A percentile compares a stretch with the other conserved stretches of the same genome.
Conservation (phyloP, 2,329 filamentous ascomycete species). For the Davidsoniella virescens region DNA sequence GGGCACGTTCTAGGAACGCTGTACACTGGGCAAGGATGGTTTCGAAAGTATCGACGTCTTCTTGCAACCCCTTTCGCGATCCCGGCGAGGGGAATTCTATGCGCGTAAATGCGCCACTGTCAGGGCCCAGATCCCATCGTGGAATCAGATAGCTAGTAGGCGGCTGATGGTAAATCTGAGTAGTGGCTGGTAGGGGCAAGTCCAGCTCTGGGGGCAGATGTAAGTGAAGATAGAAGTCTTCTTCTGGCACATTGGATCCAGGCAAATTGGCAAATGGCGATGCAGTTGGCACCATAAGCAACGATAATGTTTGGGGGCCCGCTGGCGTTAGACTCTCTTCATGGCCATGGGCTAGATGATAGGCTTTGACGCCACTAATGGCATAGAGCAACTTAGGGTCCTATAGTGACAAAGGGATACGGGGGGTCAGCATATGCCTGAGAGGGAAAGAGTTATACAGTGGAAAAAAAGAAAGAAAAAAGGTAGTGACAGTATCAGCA, state of each 20-base stretch:
- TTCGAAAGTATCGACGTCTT: constrained; percentile 92
- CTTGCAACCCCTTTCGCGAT: constrained; percentile 58
- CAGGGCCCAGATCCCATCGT: constrained; percentile 80
- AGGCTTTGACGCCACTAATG: constrained; percentile 76
- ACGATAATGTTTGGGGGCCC: constrained; percentile 77
- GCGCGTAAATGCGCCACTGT: constrained; percentile 77
- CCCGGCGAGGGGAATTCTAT: constrained; percentile 75
- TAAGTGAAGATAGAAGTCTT: constrained; percentile 94
- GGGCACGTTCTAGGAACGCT: constrained; percentile 74
- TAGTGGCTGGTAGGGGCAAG: constrained; percentile 81
- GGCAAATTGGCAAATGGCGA: constrained; percentile 46
- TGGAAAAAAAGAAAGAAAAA: too few species aligned
- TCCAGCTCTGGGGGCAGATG: constrained; percentile 91
- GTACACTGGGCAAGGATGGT: constrained; percentile 97
- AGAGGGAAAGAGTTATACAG: neutral
- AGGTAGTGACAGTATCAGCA: neutral
- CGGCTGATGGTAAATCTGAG: constrained; percentile 92
- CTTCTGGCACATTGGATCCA: constrained; percentile 46
- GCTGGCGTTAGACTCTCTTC: constrained; percentile 70
- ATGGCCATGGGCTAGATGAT: constrained; percentile 75
- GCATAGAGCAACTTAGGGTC: constrained; percentile 53
- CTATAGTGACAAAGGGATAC: constrained; percentile 18
- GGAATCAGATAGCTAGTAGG: constrained; percentile 88
- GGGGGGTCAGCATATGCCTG: constrained; percentile 7
- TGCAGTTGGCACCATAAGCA: constrained; percentile 89